phyloP scores from a whole-genome alignment of 768 basidiomycete species.

The Cystofilobasidium bisporidii region DNA sequence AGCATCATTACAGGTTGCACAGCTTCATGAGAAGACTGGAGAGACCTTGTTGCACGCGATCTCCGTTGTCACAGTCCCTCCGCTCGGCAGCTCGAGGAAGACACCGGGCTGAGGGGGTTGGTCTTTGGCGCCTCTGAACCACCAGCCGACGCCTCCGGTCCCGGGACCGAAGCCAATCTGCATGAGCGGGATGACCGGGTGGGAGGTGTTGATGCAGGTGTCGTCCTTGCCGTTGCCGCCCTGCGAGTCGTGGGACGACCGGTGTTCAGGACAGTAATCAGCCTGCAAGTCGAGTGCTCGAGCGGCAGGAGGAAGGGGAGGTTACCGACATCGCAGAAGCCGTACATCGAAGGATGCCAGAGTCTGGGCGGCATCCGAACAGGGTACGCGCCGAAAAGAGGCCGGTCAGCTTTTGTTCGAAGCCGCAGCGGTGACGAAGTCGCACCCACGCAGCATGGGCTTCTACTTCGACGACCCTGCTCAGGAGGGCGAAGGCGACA shows the following conservation, averaged over 20 bases:
- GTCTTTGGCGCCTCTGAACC: background rate
- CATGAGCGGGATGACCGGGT: conserved; percentile 1
- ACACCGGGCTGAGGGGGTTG: background rate
- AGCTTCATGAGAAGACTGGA: too few species aligned
- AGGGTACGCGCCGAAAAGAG: too few species aligned
- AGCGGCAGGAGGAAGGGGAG: too few species aligned
- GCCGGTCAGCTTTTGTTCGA: background rate
- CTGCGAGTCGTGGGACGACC: background rate
- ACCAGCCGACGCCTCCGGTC: background rate
- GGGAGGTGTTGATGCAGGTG: conserved; percentile 6
- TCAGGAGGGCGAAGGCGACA: background rate
- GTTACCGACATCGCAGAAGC: conserved; percentile 10
- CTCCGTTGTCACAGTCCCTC: background rate
- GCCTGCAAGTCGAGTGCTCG: too few species aligned
- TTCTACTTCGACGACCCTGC: background rate
- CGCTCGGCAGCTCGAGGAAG: conserved; percentile 1
- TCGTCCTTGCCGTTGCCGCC: background rate
- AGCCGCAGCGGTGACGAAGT: background rate
- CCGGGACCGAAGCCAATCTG: background rate
- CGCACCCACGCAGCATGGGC: background rate
- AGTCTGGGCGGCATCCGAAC: background rate
- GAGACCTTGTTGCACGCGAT: conserved; percentile 3
- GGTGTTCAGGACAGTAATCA: background rate
- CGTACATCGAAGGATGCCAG: conserved; percentile 15
- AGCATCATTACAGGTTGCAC: too few species aligned